These are phyloP conservation scores for Berberis vulgaris DNA, from an alignment of 164 flowering plant species.

Conservation along the genomic window DNA sequence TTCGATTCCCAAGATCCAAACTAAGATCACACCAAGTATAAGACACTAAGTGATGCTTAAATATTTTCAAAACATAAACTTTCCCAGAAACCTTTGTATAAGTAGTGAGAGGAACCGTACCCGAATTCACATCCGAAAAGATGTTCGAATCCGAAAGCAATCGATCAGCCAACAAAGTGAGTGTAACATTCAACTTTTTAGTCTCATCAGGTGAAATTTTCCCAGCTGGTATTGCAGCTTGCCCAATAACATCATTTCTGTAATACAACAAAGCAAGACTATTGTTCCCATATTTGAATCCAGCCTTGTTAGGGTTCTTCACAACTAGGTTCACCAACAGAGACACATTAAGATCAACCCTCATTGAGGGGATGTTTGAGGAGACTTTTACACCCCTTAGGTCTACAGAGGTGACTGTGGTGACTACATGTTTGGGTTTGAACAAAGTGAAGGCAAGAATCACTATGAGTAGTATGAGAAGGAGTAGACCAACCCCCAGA, in stretches of 20 bases:
- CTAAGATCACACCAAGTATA: constrained; percentile 45
- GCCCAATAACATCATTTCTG: constrained; percentile 49
- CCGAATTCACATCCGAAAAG: constrained; percentile 25
- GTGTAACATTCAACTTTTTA: constrained; percentile 28
- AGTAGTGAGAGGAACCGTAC: constrained; percentile 23
- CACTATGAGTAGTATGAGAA: constrained; percentile 23
- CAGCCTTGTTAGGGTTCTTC: constrained; percentile 62
- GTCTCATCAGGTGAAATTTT: constrained; percentile 36
- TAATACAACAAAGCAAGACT: constrained; percentile 42
- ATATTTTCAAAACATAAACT: constrained; percentile 32
- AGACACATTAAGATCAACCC: constrained; percentile 40
- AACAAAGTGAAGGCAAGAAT: constrained; percentile 59
- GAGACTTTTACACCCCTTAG: constrained; percentile 25
- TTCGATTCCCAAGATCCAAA: constrained; percentile 23
- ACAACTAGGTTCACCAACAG: constrained; percentile 38
- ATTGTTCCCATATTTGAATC: constrained; percentile 38
- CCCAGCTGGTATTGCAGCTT: constrained; percentile 50
- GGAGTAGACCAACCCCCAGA: constrained; percentile 10
- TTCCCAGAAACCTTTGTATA: constrained; percentile 34
- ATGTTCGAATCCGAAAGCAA: constrained; percentile 18
- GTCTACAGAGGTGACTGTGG: constrained; percentile 33
- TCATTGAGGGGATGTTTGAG: constrained; percentile 20
- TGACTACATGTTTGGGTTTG: constrained; percentile 47
- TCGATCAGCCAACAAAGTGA: constrained; percentile 57
- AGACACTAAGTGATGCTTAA: constrained; percentile 42